Evolutionary conservation across 306 rosid genomes (phyloP).

Genomic region (Purshia tridentata): DNA sequence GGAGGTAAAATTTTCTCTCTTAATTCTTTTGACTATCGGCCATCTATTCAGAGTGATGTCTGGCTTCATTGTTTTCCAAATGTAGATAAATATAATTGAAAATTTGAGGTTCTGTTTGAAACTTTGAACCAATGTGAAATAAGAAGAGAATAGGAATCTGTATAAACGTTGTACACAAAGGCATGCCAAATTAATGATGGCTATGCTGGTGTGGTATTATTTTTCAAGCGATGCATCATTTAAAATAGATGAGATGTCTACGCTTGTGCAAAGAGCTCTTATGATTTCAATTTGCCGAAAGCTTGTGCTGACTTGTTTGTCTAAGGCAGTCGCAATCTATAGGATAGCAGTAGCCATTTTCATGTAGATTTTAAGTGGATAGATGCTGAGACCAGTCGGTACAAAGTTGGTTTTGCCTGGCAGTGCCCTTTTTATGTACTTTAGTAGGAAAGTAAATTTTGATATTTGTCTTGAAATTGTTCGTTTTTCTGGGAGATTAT

Average conservation of each 20-base stretch:
- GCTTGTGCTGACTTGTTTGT: background rate
- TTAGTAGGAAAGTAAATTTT: no score
- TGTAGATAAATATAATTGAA: constrained; percentile 19
- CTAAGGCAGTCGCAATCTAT: background rate
- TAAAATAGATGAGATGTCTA: background rate
- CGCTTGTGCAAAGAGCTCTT: background rate
- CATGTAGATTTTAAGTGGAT: background rate
- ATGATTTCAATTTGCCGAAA: background rate
- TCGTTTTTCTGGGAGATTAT: background rate
- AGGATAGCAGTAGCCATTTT: background rate
- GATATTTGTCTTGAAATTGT: background rate
- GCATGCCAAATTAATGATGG: background rate
- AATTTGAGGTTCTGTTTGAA: constrained; percentile 10
- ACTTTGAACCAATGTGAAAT: background rate
- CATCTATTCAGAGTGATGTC: background rate
- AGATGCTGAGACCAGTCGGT: no score
- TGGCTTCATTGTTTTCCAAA: constrained; percentile 13
- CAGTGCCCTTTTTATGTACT: no score
- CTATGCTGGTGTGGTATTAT: background rate
- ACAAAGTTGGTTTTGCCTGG: no score
- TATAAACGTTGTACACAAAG: background rate
- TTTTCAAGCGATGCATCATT: background rate
- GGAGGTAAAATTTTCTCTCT: background rate
- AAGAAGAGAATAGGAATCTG: background rate
- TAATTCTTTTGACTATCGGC: constrained; percentile 33